Evolutionary conservation across 2,329 filamentous ascomycete genomes (phyloP).

Genomic region (Microdochium paspali): DNA sequence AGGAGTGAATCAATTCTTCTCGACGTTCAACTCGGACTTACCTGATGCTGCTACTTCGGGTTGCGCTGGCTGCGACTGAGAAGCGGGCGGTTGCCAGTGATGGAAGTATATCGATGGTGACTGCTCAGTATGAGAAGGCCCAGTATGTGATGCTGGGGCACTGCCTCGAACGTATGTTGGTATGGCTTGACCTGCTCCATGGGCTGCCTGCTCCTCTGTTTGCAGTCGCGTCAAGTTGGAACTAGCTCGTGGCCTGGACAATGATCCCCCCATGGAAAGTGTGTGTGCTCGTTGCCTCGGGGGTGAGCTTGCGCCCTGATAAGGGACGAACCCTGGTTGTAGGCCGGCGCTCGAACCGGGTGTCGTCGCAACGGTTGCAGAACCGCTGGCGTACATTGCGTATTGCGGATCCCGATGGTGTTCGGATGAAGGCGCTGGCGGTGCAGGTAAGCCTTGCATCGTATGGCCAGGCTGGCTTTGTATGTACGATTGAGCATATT

Average conservation of each 20-base stretch:
- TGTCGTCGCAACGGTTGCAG: slow-evolving; percentile 30
- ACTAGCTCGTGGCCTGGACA: slow-evolving; percentile 25
- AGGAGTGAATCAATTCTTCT: slow-evolving; percentile 30
- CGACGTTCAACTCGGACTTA: slow-evolving; percentile 49
- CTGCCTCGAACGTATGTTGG: slow-evolving; percentile 31
- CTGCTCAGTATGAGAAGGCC: slow-evolving; percentile 51
- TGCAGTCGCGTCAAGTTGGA: slow-evolving; percentile 33
- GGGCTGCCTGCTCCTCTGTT: slow-evolving; percentile 29
- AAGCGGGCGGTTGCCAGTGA: slow-evolving; percentile 78
- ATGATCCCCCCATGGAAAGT: slow-evolving; percentile 26
- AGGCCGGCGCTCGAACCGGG: slow-evolving; percentile 29
- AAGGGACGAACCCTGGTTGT: slow-evolving; percentile 29
- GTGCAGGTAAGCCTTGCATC: slow-evolving; percentile 40
- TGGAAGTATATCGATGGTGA: slow-evolving; percentile 82
- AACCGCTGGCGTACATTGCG: slow-evolving; percentile 26
- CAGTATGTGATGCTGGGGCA: slow-evolving; percentile 41
- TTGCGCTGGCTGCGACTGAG: slow-evolving; percentile 53
- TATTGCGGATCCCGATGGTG: slow-evolving; percentile 43
- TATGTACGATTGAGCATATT: slow-evolving; percentile 56
- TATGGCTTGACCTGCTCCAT: slow-evolving; percentile 19
- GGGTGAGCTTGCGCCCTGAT: slow-evolving; percentile 36
- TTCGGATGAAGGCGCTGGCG: slow-evolving; percentile 42
- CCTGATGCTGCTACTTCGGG: slow-evolving; percentile 68
- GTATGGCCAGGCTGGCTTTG: slow-evolving; percentile 31
- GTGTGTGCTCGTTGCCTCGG: slow-evolving; percentile 40